These are phyloP conservation scores for Podaxis sp. DNA, from an alignment of 768 basidiomycete species.

Conservation along the genomic window DNA sequence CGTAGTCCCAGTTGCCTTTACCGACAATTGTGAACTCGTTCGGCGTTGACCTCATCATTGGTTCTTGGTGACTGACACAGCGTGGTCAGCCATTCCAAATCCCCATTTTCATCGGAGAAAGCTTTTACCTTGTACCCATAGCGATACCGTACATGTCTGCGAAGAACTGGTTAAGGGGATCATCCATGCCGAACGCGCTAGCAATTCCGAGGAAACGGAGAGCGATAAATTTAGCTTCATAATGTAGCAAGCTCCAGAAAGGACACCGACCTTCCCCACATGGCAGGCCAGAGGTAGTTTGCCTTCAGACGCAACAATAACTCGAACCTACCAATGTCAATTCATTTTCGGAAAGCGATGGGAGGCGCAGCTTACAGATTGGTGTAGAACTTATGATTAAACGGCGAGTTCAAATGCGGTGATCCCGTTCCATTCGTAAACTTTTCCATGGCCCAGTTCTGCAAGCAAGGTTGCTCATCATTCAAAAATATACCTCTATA, in stretches of 20 bases:
- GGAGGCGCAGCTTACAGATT: conserved; percentile 39
- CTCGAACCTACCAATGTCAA: conserved; percentile 48
- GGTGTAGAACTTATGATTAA: conserved; percentile 60
- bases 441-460: conserved; percentile 68
- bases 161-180: conserved; percentile 55
- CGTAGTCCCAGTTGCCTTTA: conserved; percentile 62
- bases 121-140: conserved; percentile 59
- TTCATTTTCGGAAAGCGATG: not conserved
- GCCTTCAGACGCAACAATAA: conserved; percentile 62
- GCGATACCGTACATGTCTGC: conserved; percentile 67
- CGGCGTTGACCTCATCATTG: conserved; percentile 70
- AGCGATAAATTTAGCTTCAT: not conserved
- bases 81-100: not conserved
- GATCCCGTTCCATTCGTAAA: conserved; percentile 63
- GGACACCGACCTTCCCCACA: conserved; percentile 39
- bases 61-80: conserved; percentile 58
- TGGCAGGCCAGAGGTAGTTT: conserved; percentile 70
- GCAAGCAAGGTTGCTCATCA: conserved; percentile 70
- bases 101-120: not conserved
- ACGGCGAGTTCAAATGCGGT: conserved; percentile 49
- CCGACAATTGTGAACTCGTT: conserved; percentile 62
- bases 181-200: conserved; percentile 56
- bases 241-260: not conserved
- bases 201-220: conserved; percentile 12
- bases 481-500: conserved; percentile 74